Conservation (phyloP, 1,284 basidiomycete species). For the Ustilago sp. region DNA sequence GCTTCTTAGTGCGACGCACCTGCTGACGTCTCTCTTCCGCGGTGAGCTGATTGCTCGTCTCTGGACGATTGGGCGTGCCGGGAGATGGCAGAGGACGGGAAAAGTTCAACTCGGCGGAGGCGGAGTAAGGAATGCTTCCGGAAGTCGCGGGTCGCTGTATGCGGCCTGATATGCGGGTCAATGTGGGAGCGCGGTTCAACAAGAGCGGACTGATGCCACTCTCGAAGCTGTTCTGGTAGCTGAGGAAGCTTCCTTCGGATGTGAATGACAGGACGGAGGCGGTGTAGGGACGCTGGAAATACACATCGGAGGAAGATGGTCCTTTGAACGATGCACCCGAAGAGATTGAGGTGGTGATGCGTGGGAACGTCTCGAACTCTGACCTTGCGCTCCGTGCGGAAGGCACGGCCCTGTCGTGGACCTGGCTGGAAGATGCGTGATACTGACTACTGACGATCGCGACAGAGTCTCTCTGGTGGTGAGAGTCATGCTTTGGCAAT, state of each 20-base stretch:
- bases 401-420: constrained; percentile 3
- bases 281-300: constrained; percentile 34
- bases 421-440: constrained; percentile 1
- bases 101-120: constrained; percentile 2
- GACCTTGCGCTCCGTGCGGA: constrained; percentile 5
- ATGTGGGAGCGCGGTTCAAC: constrained; percentile 9
- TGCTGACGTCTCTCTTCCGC: constrained; percentile 48
- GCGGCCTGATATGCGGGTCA: constrained; percentile 7
- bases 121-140: constrained; percentile 17
- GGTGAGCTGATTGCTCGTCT: constrained; percentile 45
- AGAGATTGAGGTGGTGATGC: constrained; percentile 14
- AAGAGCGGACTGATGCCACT: constrained; percentile 43
- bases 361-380: constrained; percentile 15
- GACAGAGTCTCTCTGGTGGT: background rate
- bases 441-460: constrained; percentile 17
- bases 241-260: constrained; percentile 33
- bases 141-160: constrained; percentile 15
- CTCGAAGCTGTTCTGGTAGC: constrained; percentile 46
- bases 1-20: constrained; percentile 53
- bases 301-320: constrained; percentile 14
- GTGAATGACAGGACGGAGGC: constrained; percentile 41
- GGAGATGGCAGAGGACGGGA: constrained; percentile 1
- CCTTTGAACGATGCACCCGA: constrained; percentile 15
- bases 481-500: constrained; percentile 5
- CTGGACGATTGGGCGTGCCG: constrained; percentile 14